A percentile compares a stretch with the other conserved stretches of the same genome.
phyloP scores from a whole-genome alignment of 805 yeast genomes.

The Ogataea dorogensis region DNA sequence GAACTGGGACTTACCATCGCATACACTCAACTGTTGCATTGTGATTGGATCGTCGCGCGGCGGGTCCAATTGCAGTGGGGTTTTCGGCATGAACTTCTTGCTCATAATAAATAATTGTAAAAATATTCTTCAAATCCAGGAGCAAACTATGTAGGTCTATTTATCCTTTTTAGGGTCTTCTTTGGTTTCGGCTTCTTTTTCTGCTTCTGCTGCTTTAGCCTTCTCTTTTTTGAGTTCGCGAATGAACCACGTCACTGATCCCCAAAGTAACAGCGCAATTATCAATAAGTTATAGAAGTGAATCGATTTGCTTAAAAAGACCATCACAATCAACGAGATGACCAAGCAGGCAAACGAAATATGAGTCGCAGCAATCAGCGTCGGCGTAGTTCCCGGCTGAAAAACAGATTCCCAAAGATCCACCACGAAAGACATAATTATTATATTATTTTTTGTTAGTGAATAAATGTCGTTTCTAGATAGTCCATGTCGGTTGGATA shows the following conservation, averaged over 20 bases:
- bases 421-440: constrained; percentile 42
- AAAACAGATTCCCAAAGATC: constrained; percentile 90
- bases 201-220: constrained; percentile 37
- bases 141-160: background rate
- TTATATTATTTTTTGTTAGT: constrained; percentile 1
- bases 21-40: constrained; percentile 40
- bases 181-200: constrained; percentile 21
- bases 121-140: background rate
- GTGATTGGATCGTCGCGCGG: constrained; percentile 48
- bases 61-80: constrained; percentile 48
- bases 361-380: constrained; percentile 86
- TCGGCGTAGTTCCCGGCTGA: constrained; percentile 91
- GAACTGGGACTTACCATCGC: constrained; percentile 31
- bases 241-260: constrained; percentile 84
- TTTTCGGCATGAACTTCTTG: constrained; percentile 52
- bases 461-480: constrained; percentile 15
- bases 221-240: constrained; percentile 55
- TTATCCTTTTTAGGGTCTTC: constrained; percentile 6
- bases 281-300: constrained; percentile 58
- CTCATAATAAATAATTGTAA: constrained; percentile 9
- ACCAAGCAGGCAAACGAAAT: constrained; percentile 68
- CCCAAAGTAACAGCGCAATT: constrained; percentile 60
- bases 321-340: constrained; percentile 54
- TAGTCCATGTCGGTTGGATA: constrained; percentile 7
- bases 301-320: constrained; percentile 58